phyloP scores from a whole-genome alignment of 2,329 filamentous ascomycete species.

The Drechslerella dactyloides region DNA sequence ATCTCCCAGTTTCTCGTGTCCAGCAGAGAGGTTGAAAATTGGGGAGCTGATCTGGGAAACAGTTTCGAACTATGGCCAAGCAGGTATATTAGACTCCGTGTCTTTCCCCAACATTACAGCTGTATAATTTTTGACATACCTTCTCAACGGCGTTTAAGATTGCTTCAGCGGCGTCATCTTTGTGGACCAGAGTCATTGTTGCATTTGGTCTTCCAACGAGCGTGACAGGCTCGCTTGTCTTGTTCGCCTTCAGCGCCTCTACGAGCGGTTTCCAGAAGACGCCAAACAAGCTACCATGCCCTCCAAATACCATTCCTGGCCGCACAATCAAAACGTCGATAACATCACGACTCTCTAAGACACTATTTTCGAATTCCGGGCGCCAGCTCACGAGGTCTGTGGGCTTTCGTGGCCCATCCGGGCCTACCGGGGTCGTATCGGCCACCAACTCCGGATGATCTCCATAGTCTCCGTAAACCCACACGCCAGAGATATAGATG shows the following conservation, averaged over 20 bases:
- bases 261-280: conserved; percentile 55
- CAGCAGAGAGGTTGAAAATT: conserved; percentile 58
- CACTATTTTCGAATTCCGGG: conserved; percentile 55
- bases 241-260: conserved; percentile 53
- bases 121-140: conserved; percentile 44
- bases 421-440: conserved; percentile 56
- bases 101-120: background rate
- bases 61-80: conserved; percentile 22
- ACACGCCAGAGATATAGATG: conserved; percentile 58
- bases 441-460: conserved; percentile 54
- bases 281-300: conserved; percentile 56
- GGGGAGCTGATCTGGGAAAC: conserved; percentile 55
- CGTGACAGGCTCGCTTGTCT: conserved; percentile 19
- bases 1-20: conserved; percentile 56
- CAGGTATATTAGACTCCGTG: conserved; percentile 41
- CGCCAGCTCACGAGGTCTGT: conserved; percentile 56
- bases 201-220: conserved; percentile 53
- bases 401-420: conserved; percentile 51
- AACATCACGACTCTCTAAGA: conserved; percentile 55
- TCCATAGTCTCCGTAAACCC: conserved; percentile 59
- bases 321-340: conserved; percentile 57
- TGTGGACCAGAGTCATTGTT: conserved; percentile 56
- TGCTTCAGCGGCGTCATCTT: conserved; percentile 58
- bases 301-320: conserved; percentile 58
- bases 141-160: conserved; percentile 57